These are phyloP conservation scores for Tuber brumale DNA, from an alignment of 495 filamentous ascomycete genomes.

Conservation along the genomic window DNA sequence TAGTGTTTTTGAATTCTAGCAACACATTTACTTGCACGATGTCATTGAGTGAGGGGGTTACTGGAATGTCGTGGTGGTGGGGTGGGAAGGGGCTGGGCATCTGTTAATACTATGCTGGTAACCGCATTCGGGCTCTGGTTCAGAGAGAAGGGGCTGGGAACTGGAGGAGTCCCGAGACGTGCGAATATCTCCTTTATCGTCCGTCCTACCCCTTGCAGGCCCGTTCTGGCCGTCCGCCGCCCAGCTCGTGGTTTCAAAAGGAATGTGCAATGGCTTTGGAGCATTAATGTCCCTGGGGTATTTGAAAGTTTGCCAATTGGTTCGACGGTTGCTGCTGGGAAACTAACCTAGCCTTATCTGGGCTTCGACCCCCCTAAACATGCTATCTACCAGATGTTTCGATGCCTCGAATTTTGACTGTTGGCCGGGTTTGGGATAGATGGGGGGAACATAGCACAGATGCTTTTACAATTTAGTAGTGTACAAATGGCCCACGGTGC, in stretches of 20 bases:
- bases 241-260: neutral
- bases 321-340: neutral
- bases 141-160: neutral
- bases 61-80: neutral
- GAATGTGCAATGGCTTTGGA: neutral
- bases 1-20: neutral
- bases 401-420: neutral
- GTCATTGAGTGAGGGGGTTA: neutral
- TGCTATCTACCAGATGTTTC: neutral
- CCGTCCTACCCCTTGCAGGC: neutral
- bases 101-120: neutral
- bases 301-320: neutral
- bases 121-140: neutral
- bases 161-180: neutral
- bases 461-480: neutral
- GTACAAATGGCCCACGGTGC: neutral
- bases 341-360: neutral
- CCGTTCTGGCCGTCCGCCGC: neutral
- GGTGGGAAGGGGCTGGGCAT: neutral
- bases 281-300: neutral
- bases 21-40: neutral
- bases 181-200: neutral
- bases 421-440: neutral
- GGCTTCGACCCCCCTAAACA: neutral
- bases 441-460: neutral